These are phyloP conservation scores for Myotisia sp. DNA, from an alignment of 2,329 filamentous ascomycete species.

Conservation along the genomic window DNA sequence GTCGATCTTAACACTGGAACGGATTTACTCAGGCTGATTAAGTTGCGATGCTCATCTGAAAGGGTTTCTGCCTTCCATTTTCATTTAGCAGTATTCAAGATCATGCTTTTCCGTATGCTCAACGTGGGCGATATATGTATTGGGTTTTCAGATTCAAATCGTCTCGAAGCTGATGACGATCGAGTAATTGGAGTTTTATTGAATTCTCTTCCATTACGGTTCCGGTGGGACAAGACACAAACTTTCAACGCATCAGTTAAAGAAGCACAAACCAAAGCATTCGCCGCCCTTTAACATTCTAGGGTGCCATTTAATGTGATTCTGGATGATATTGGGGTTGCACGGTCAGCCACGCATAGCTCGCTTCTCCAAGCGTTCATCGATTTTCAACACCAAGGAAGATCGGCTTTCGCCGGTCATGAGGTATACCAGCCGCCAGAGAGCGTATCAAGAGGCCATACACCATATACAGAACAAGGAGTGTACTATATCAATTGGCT, in stretches of 20 bases:
- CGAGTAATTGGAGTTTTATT: constrained; percentile 34
- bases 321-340: constrained; percentile 30
- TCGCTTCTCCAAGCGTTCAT: constrained; percentile 40
- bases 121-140: constrained; percentile 32
- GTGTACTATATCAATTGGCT: constrained; percentile 16
- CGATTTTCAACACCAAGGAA: constrained; percentile 30
- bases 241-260: constrained; percentile 22
- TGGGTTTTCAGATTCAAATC: constrained; percentile 35
- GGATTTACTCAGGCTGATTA: not conserved
- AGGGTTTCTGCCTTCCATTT: constrained; percentile 34
- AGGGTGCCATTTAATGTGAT: constrained; percentile 37
- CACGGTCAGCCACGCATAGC: constrained; percentile 25
- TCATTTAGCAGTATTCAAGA: constrained; percentile 30
- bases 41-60: not conserved
- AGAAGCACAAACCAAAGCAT: constrained; percentile 15
- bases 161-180: constrained; percentile 20
- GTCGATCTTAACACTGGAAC: not conserved
- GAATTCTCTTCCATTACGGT: constrained; percentile 36
- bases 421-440: too few species aligned
- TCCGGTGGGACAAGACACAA: constrained; percentile 16
- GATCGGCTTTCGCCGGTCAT: not conserved
- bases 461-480: too few species aligned
- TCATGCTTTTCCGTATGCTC: constrained; percentile 23
- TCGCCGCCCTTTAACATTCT: constrained; percentile 31
- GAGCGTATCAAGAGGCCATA: too few species aligned